Evolutionary conservation across 192 early-diverging fungal genomes (phyloP).

Genomic region (Mortierella alpina): DNA sequence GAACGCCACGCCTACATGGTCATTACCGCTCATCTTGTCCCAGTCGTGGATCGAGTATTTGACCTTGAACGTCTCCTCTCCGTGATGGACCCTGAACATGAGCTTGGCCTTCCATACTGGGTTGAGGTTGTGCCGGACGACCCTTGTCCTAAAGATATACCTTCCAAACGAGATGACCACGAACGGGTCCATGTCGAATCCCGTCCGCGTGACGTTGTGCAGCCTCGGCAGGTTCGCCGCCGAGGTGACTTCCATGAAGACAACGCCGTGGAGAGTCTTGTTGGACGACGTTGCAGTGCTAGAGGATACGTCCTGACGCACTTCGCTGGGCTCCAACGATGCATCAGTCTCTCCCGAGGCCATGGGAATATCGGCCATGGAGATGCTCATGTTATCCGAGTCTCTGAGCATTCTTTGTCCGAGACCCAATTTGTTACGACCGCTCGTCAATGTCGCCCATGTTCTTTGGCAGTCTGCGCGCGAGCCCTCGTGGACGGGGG

Average conservation of each 20-base stretch:
- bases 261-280: slow-evolving; percentile 55
- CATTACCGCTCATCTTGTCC: slow-evolving; percentile 77
- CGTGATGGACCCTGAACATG: slow-evolving; percentile 64
- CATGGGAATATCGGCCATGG: slow-evolving; percentile 42
- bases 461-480: slow-evolving; percentile 21
- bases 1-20: slow-evolving; percentile 65
- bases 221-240: slow-evolving; percentile 59
- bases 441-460: slow-evolving; percentile 15
- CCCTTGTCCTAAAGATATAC: slow-evolving; percentile 76
- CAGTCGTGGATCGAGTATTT: slow-evolving; percentile 79
- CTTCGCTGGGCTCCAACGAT: not conserved
- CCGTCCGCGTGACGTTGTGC: slow-evolving; percentile 58
- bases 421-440: slow-evolving; percentile 24
- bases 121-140: slow-evolving; percentile 72
- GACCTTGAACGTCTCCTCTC: slow-evolving; percentile 56
- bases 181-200: slow-evolving; percentile 88
- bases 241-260: slow-evolving; percentile 61
- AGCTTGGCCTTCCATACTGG: slow-evolving; percentile 83
- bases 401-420: slow-evolving; percentile 14
- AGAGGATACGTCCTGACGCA: not conserved
- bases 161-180: slow-evolving; percentile 77
- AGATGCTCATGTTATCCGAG: slow-evolving; percentile 10
- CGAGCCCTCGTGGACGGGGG: slow-evolving; percentile 19
- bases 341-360: slow-evolving; percentile 20
- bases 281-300: slow-evolving; percentile 17